A percentile compares a stretch with the other conserved stretches of the same genome.
Conservation (phyloP, 495 filamentous ascomycete species). For the Hyaloscypha hepaticicola region DNA sequence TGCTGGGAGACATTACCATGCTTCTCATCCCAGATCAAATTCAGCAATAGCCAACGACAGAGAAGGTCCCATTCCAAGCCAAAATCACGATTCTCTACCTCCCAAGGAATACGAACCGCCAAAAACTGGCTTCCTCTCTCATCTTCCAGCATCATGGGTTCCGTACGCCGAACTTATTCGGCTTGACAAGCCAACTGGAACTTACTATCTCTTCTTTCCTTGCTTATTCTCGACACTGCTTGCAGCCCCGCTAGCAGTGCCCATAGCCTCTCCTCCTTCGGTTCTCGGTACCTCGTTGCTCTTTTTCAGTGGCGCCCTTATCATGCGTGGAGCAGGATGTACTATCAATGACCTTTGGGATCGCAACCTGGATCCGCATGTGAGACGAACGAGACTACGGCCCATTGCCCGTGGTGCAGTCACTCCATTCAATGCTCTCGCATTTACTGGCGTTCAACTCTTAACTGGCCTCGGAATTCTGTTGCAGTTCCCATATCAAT, state of each 20-base stretch:
- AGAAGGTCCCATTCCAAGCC: not conserved
- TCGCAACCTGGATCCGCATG: conserved; percentile 85
- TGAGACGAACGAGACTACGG: conserved; percentile 80
- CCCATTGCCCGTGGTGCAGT: conserved; percentile 88
- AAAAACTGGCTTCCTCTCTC: conserved; percentile 71
- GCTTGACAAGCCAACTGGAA: conserved; percentile 91
- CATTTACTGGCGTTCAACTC: conserved; percentile 81
- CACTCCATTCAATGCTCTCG: conserved; percentile 67
- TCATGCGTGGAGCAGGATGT: conserved; percentile 98
- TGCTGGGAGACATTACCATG: not conserved
- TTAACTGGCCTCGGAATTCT: conserved; percentile 79
- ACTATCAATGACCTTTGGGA: conserved; percentile 98
- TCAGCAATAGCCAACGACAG: not conserved
- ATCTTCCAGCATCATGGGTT: conserved; percentile 71
- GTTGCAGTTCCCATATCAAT: conserved; percentile 79
- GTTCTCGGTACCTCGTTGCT: conserved; percentile 66
- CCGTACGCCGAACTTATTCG: conserved; percentile 93
- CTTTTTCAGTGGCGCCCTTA: conserved; percentile 83
- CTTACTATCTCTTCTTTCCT: conserved; percentile 94
- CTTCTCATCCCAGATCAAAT: not conserved
- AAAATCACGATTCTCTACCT: conserved; percentile 11
- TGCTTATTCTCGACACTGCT: conserved; percentile 87
- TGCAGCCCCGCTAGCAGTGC: conserved; percentile 58
- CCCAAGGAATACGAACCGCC: conserved; percentile 60
- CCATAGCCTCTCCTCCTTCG: conserved; percentile 55